Conservation (phyloP, 345 rosid genomes). For the Cardamine occulta region DNA sequence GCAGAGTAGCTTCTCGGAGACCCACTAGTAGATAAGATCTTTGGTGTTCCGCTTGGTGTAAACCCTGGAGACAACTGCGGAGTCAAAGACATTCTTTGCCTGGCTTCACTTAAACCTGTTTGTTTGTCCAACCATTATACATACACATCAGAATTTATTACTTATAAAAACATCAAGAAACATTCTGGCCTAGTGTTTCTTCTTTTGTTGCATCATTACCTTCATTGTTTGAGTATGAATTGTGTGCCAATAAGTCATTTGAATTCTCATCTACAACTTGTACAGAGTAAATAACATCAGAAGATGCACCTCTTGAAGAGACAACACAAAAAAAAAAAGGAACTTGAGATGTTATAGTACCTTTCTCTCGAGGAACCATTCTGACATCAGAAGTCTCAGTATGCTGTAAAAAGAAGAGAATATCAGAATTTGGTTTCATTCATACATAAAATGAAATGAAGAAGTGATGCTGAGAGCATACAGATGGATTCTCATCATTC, state of each 20-base stretch:
- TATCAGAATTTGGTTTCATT: neutral
- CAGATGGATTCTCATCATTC: constrained; percentile 72
- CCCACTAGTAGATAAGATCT: constrained; percentile 58
- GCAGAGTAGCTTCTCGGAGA: constrained; percentile 80
- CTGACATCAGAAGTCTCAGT: constrained; percentile 68
- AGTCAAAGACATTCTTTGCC: constrained; percentile 66
- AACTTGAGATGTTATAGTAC: constrained; percentile 41
- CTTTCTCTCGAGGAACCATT: constrained; percentile 63
- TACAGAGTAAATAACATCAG: constrained; percentile 18
- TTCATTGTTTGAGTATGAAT: constrained; percentile 51
- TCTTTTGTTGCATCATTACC: constrained; percentile 47
- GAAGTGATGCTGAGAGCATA: constrained; percentile 35
- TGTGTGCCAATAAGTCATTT: constrained; percentile 50
- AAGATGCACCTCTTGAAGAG: neutral
- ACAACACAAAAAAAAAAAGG: neutral
- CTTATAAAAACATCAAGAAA: neutral
- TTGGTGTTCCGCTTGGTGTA: constrained; percentile 76
- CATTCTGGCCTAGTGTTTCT: neutral
- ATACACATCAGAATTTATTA: neutral
- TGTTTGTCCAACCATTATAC: neutral
- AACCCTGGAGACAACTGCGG: constrained; percentile 59
- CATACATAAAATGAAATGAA: neutral
- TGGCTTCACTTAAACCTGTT: constrained; percentile 54
- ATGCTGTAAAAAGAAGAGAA: constrained; percentile 44
- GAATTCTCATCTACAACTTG: constrained; percentile 52